phyloP scores from a whole-genome alignment of 768 basidiomycete genomes.

The Suillus lakei region DNA sequence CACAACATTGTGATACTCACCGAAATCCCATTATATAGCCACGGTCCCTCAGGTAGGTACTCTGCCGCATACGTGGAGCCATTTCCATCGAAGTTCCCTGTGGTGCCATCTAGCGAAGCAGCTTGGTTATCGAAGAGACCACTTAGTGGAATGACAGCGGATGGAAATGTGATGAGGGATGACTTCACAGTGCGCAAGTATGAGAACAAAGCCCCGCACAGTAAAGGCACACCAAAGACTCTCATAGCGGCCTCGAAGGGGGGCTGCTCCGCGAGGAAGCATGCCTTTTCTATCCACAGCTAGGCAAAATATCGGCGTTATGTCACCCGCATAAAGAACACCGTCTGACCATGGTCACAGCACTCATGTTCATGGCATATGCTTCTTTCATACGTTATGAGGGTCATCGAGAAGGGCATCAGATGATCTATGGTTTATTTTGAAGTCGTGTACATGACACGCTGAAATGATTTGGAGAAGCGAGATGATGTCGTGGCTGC shows the following conservation, averaged over 20 bases:
- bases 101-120: constrained; percentile 42
- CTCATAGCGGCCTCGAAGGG: constrained; percentile 17
- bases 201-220: constrained; percentile 27
- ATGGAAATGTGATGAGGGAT: constrained; percentile 35
- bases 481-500: background rate
- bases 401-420: background rate
- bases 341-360: constrained; percentile 21
- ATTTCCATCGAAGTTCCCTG: constrained; percentile 43
- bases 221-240: constrained; percentile 23
- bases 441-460: background rate
- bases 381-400: background rate
- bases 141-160: constrained; percentile 33
- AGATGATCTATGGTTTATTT: background rate
- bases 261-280: constrained; percentile 3
- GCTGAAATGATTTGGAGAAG: background rate
- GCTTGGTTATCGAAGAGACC: constrained; percentile 47
- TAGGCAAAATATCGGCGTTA: constrained; percentile 9
- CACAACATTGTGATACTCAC: constrained; percentile 26
- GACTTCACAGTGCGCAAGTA: constrained; percentile 18
- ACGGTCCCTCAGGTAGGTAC: constrained; percentile 44
- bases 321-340: background rate
- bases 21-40: constrained; percentile 43
- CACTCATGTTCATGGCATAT: background rate
- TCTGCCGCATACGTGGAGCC: constrained; percentile 47
- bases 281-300: constrained; percentile 18